A percentile compares a stretch with the other conserved stretches of the same genome.
Conservation (phyloP, 2,329 filamentous ascomycete species). For the Botrytis tulipae region DNA sequence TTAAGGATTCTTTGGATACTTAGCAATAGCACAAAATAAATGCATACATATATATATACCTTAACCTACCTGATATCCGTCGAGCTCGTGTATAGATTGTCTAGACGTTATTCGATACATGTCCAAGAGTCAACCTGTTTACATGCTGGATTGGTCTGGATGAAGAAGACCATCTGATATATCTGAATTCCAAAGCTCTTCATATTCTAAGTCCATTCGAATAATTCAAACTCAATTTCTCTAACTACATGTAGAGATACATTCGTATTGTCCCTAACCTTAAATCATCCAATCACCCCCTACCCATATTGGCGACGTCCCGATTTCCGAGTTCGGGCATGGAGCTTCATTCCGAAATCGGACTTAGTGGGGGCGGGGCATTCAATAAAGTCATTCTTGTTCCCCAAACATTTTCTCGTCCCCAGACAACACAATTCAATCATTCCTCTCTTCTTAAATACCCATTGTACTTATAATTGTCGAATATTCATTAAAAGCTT, state of each 20-base stretch:
- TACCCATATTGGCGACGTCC: background rate
- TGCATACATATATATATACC: background rate
- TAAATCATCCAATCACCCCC: background rate
- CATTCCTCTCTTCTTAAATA: background rate
- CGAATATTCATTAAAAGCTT: background rate
- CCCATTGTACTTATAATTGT: background rate
- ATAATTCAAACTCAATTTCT: background rate
- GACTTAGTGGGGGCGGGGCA: conserved; percentile 10
- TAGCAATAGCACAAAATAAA: background rate
- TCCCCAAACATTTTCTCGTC: background rate
- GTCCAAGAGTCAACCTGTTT: background rate
- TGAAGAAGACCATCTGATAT: background rate
- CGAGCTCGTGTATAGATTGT: background rate
- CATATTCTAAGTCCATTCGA: background rate
- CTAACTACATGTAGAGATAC: background rate
- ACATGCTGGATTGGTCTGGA: background rate
- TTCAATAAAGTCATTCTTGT: conserved; percentile 9
- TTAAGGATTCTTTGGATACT: background rate
- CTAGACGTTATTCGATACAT: background rate
- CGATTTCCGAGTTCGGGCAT: conserved; percentile 4
- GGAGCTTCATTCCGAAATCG: conserved; percentile 8
- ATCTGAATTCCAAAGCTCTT: background rate
- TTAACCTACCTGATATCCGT: background rate
- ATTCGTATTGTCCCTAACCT: background rate
- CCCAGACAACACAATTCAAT: background rate